A percentile compares a stretch with the other conserved stretches of the same genome.
These are phyloP conservation scores for Leccinellum luteum DNA, from an alignment of 768 basidiomycete species.

Conservation along the genomic window DNA sequence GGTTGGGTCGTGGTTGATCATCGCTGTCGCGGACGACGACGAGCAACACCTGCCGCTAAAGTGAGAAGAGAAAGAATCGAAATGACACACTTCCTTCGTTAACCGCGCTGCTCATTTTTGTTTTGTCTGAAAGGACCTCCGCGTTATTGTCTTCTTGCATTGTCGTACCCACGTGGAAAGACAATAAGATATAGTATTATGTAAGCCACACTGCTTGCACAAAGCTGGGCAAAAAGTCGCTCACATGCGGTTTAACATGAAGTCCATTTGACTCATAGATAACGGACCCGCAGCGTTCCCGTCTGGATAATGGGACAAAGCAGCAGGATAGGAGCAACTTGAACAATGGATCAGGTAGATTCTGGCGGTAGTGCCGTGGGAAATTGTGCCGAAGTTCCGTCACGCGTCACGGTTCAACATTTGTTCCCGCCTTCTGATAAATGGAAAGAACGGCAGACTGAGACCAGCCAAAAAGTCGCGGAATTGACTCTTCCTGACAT, in stretches of 20 bases:
- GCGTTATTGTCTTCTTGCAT: conserved; percentile 20
- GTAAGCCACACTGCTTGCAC: conserved; percentile 14
- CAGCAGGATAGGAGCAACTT: neutral
- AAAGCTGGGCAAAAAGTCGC: conserved; percentile 16
- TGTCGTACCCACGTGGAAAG: conserved; percentile 6
- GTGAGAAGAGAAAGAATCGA: conserved; percentile 13
- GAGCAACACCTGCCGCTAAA: conserved; percentile 11
- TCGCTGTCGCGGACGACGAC: conserved; percentile 31
- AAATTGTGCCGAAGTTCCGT: too few relatives aligned
- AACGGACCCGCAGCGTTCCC: too few relatives aligned
- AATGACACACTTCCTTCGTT: too few relatives aligned
- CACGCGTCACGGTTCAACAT: too few relatives aligned
- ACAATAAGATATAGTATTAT: conserved; percentile 23
- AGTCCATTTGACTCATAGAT: neutral
- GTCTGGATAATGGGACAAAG: neutral
- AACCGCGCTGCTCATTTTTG: conserved; percentile 22
- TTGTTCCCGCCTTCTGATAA: too few relatives aligned
- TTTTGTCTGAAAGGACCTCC: conserved; percentile 11
- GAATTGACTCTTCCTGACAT: too few relatives aligned
- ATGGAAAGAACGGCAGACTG: too few relatives aligned
- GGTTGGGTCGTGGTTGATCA: conserved; percentile 31
- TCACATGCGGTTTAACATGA: neutral
- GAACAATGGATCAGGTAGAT: too few relatives aligned
- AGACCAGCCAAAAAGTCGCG: too few relatives aligned
- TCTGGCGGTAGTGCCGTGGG: too few relatives aligned